Base-by-base conservation (phyloP, 2,329 filamentous ascomycete genomes). In the Teratosphaeria nubilosa region DNA sequence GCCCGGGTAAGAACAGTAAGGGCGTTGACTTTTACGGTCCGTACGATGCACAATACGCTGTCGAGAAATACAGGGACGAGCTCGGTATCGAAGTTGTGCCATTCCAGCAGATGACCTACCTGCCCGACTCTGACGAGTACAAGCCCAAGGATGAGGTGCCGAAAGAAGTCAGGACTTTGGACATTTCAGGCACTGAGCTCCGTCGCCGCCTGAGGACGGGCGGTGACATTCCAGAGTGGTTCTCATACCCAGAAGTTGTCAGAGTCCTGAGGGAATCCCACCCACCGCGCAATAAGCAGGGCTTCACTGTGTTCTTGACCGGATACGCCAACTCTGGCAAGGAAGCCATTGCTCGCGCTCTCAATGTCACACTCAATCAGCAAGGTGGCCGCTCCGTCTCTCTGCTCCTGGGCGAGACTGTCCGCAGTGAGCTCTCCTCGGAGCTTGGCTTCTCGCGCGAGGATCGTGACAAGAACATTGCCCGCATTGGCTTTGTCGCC, bases 81-180 rank as follows among this genome's bases (percentile, higher is more conserved):
- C 88, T 99, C 62, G 94, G 92, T 69, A 99, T 99, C 72, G 90
- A 96, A 80, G 94, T 99, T 71, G 94, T 99, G 64, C 91, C 94
- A 66, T 99, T 99, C 87, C 92, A 97, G 81, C 91, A 95, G 85
- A 96, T 99, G 87, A 97, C 95, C 63, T 99, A 97, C 79, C 87
- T 97, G 60, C 94, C 94, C 66, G 94, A 97, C 77, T 86, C 85
- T 72, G 94, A 99, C 75, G 94, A 97, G 82, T 99, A 99, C 82
- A 85, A 84, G 69, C 94, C 94, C 58, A 85, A 91, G 75, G 90
- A 99, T 77, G 84, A 96, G 79, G 92, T 99, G 62, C 80, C 86
- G 68, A 79, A 85, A 70, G 91, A 90, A 65, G 82, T 87, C 70
- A 89, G 90, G 75, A 97, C 92, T 56, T 73, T 80, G 51, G 77